Percentiles rank a stretch among this genome's conserved stretches.
Conservation (phyloP, 805 yeast genomes). For the Wickerhamomyces xylosicus region DNA sequence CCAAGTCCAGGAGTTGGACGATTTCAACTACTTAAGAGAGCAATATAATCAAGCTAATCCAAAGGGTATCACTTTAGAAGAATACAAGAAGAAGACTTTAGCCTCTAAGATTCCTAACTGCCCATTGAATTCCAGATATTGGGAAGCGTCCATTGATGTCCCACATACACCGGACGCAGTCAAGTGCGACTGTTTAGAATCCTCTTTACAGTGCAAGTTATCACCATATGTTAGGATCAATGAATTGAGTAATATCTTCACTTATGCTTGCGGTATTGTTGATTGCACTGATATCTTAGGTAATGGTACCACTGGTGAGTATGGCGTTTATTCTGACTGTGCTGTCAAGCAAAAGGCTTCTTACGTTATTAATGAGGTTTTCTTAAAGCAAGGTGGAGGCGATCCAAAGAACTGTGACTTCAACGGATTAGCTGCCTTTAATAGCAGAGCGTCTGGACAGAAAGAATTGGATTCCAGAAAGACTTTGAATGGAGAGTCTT, state of each 20-base stretch:
- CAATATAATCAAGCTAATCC: slow-evolving; percentile 42
- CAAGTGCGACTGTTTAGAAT: slow-evolving; percentile 52
- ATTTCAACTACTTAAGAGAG: slow-evolving; percentile 45
- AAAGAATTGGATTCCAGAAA: slow-evolving; percentile 5
- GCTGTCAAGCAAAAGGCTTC: slow-evolving; percentile 52
- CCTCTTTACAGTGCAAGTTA: slow-evolving; percentile 48
- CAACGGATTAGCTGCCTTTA: slow-evolving; percentile 13
- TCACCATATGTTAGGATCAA: slow-evolving; percentile 30
- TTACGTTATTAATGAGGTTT: slow-evolving; percentile 49
- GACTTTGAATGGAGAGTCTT: slow-evolving; percentile 10
- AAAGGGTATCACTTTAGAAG: slow-evolving; percentile 24
- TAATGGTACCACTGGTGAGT: slow-evolving; percentile 48
- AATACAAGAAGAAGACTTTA: slow-evolving; percentile 18
- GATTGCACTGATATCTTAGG: slow-evolving; percentile 50
- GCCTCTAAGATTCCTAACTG: slow-evolving; percentile 30
- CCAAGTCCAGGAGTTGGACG: slow-evolving; percentile 42
- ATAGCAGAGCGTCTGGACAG: slow-evolving; percentile 3
- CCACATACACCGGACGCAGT: slow-evolving; percentile 62
- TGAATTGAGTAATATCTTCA: slow-evolving; percentile 47
- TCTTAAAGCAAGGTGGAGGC: slow-evolving; percentile 34
- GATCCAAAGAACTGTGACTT: slow-evolving; percentile 18
- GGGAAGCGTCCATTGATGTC: slow-evolving; percentile 51
- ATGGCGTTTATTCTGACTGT: slow-evolving; percentile 66
- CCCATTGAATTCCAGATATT: slow-evolving; percentile 37
- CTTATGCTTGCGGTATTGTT: slow-evolving; percentile 43